Base-by-base conservation (phyloP, 176 grass and related monocot genomes). In the Typha latifolia region DNA sequence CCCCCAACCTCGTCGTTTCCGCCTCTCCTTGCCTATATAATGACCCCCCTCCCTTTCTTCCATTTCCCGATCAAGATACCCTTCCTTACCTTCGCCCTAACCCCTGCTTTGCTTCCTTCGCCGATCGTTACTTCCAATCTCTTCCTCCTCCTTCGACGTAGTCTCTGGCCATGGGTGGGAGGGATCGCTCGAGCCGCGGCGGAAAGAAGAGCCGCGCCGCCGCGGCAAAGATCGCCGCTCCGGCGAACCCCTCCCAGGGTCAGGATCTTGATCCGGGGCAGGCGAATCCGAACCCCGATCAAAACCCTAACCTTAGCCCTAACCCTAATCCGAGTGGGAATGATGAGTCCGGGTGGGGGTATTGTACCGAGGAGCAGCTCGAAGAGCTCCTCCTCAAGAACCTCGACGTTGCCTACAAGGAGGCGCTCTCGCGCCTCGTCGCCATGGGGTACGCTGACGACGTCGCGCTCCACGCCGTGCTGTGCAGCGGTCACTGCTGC, bases 341-440 rank as follows among this genome's bases (percentile, higher is more conserved):
- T 18, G 79, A 85, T 4, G 16, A 74, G 3, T 37, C 80, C 3
- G 77, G 76, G 3, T 91, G 92, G 82, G 72, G 78, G 3, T 69
- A 80, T 72, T 71, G 61, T 78, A 84, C 83, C 22, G 88, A 62
- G 63, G 78, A 91, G 48, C 82, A 97, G 71, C 77, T 97, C 14
- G 88, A 97, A 80, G 76, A 84, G 31, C 78, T 81, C 62, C 80
- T 97, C n/a, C 78, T 90, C 37, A 90, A 86, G 48, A 80, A 72
- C 32, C 83, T 93, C 12, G 89, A 99, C 48, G 78, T 90, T 4
- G 81, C 84, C n/a, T 99, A 93, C 81, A 79, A 78, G 70, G 89
- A 85, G 78, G 89, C 94, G 49, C 73, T 99, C 14, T 22, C 66
- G 43, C 75, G 79, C 50, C 86, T 99, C 29, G 61, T 77, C 21